A percentile compares a stretch with the other conserved stretches of the same genome.
phyloP scores from a whole-genome alignment of 1,284 basidiomycete species.

The Malassezia furfur region DNA sequence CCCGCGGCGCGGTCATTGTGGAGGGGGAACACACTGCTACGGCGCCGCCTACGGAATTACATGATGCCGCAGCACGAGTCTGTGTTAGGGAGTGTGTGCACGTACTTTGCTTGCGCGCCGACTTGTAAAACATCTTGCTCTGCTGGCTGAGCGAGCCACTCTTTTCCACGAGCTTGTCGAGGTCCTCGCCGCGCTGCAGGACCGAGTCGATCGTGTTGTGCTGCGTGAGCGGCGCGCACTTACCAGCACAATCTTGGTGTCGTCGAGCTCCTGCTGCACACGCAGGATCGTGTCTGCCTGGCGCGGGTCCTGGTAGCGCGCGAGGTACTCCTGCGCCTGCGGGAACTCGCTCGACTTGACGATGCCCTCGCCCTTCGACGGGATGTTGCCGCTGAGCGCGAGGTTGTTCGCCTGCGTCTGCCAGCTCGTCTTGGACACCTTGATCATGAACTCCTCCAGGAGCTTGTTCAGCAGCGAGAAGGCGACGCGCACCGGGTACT shows the following conservation, averaged over 20 bases:
- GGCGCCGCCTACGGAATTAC: constrained; percentile 1
- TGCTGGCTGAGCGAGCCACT: constrained; percentile 81
- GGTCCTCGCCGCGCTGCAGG: constrained; percentile 87
- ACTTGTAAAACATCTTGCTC: constrained; percentile 84
- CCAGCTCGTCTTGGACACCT: constrained; percentile 61
- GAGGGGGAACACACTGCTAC: background rate
- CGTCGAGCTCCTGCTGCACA: constrained; percentile 94
- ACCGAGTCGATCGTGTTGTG: constrained; percentile 99
- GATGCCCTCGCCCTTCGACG: constrained; percentile 39
- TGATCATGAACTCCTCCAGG: constrained; percentile 79
- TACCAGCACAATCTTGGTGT: constrained; percentile 81
- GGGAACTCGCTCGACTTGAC: constrained; percentile 45
- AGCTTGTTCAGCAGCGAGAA: constrained; percentile 91
- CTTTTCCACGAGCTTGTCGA: constrained; percentile 91
- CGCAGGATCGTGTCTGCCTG: constrained; percentile 98
- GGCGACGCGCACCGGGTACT: constrained; percentile 91
- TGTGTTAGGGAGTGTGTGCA: background rate
- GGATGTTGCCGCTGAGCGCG: constrained; percentile 30
- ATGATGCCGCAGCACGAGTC: constrained; percentile 17
- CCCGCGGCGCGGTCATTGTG: background rate
- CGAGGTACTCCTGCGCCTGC: constrained; percentile 66
- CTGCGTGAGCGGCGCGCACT: constrained; percentile 18
- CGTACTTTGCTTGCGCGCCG: constrained; percentile 61
- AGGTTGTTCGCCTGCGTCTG: constrained; percentile 49
- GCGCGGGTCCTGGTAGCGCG: constrained; percentile 92